Percentiles rank a stretch among this genome's conserved stretches.
Conservation (phyloP, 768 basidiomycete genomes). For the Lyophyllum semitale region DNA sequence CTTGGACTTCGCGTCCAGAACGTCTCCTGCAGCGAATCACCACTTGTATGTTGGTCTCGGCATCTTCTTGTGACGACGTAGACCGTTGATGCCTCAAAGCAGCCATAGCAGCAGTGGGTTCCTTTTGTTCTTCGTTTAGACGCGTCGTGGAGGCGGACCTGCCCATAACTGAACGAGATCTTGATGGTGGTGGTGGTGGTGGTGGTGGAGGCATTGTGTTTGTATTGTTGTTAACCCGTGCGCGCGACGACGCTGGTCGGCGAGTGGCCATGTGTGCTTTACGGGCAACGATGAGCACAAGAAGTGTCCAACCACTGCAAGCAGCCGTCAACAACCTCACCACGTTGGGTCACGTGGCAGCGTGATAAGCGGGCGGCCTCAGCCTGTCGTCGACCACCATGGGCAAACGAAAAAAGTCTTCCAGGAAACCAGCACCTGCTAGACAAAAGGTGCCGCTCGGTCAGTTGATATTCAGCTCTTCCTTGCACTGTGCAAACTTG, state of each 20-base stretch:
- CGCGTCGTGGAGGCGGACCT: constrained; percentile 40
- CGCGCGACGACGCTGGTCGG: constrained; percentile 53
- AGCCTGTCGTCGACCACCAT: constrained; percentile 41
- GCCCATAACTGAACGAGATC: constrained; percentile 52
- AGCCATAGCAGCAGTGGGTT: constrained; percentile 8
- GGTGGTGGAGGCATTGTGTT: constrained; percentile 33
- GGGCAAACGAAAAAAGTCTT: constrained; percentile 92
- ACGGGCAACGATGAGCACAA: not conserved
- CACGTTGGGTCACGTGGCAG: constrained; percentile 37
- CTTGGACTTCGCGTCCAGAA: constrained; percentile 81
- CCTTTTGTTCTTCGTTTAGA: constrained; percentile 20
- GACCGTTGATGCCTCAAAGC: constrained; percentile 24
- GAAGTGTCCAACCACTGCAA: constrained; percentile 17
- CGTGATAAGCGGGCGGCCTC: not conserved
- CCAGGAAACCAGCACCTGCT: constrained; percentile 73
- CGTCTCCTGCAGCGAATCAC: constrained; percentile 88
- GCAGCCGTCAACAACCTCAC: constrained; percentile 15
- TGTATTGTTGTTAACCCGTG: constrained; percentile 34
- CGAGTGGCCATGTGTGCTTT: constrained; percentile 64
- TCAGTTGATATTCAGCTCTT: constrained; percentile 32
- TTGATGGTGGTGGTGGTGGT: constrained; percentile 34
- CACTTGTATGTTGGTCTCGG: constrained; percentile 89
- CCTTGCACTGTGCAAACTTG: not conserved
- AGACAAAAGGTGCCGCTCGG: constrained; percentile 75
- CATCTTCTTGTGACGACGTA: constrained; percentile 36